Percentiles rank a stretch among this genome's conserved stretches.
These are phyloP conservation scores for Atkinsonella texensis DNA, from an alignment of 2,329 filamentous ascomycete species.

Conservation along the genomic window DNA sequence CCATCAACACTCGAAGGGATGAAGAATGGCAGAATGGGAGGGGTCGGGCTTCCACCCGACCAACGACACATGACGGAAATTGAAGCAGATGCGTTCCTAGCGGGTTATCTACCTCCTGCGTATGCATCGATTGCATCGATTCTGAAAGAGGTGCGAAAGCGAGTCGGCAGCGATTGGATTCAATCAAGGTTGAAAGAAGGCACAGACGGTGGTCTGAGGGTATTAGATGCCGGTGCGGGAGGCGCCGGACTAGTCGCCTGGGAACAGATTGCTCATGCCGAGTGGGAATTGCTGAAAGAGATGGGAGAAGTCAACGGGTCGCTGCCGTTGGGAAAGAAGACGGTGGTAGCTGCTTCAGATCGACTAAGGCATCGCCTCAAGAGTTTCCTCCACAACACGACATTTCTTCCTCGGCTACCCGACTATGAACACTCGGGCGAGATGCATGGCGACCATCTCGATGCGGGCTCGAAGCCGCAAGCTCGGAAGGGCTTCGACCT, in stretches of 20 bases:
- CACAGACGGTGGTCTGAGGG: conserved; percentile 43
- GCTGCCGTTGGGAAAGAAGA: conserved; percentile 57
- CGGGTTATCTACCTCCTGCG: conserved; percentile 55
- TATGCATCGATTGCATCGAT: conserved; percentile 57
- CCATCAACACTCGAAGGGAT: conserved; percentile 53
- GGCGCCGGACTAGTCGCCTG: conserved; percentile 66
- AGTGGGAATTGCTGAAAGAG: conserved; percentile 61
- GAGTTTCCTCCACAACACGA: conserved; percentile 72
- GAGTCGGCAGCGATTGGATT: conserved; percentile 61
- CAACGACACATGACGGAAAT: conserved; percentile 61
- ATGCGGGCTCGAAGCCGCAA: conserved; percentile 41
- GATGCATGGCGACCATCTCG: conserved; percentile 44
- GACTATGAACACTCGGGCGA: conserved; percentile 62
- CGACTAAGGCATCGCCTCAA: conserved; percentile 64
- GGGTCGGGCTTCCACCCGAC: conserved; percentile 51
- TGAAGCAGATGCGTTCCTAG: conserved; percentile 61
- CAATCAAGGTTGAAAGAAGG: conserved; percentile 47
- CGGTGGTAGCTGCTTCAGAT: conserved; percentile 68
- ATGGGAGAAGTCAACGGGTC: conserved; percentile 28
- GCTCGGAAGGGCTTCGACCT: conserved; percentile 75
- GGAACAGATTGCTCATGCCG: conserved; percentile 65
- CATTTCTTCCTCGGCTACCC: conserved; percentile 82
- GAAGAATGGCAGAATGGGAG: conserved; percentile 47
- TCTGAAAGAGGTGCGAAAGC: conserved; percentile 61
- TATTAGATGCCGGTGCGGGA: conserved; percentile 64